phyloP scores from a whole-genome alignment of 768 basidiomycete genomes.

The Paxillus involutus region DNA sequence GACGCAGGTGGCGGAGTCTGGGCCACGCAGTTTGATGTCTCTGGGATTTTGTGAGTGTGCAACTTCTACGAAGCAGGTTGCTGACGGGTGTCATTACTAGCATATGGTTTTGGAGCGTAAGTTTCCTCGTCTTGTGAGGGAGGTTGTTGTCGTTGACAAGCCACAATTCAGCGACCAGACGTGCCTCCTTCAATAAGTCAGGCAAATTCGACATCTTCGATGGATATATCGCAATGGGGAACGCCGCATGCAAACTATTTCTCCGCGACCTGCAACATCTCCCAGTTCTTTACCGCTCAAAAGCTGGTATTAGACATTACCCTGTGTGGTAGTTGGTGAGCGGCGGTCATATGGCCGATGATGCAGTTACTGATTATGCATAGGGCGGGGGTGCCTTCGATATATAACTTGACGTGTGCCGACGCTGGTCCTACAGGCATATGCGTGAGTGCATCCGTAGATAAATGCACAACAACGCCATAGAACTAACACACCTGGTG shows the following conservation, averaged over 20 bases:
- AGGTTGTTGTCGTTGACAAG: slow-evolving; percentile 15
- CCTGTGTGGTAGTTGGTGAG: slow-evolving; percentile 51
- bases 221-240: slow-evolving; percentile 44
- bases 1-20: slow-evolving; percentile 57
- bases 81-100: slow-evolving; percentile 20
- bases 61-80: not conserved
- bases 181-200: slow-evolving; percentile 36
- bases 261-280: slow-evolving; percentile 43
- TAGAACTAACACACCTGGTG: not conserved
- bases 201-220: slow-evolving; percentile 30
- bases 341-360: not conserved
- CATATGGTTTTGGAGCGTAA: slow-evolving; percentile 51
- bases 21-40: slow-evolving; percentile 65
- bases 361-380: not conserved
- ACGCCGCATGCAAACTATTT: slow-evolving; percentile 44
- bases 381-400: slow-evolving; percentile 50
- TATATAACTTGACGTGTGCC: slow-evolving; percentile 44
- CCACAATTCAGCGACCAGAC: slow-evolving; percentile 30
- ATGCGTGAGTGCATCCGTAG: slow-evolving; percentile 35
- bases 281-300: slow-evolving; percentile 46
- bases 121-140: slow-evolving; percentile 11
- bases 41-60: slow-evolving; percentile 47
- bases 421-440: slow-evolving; percentile 37
- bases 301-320: slow-evolving; percentile 54
- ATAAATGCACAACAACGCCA: not conserved